Percentiles rank a stretch among this genome's conserved stretches.
phyloP scores from a whole-genome alignment of 192 early-diverging fungal genomes.

The Geosiphon pyriformis region DNA sequence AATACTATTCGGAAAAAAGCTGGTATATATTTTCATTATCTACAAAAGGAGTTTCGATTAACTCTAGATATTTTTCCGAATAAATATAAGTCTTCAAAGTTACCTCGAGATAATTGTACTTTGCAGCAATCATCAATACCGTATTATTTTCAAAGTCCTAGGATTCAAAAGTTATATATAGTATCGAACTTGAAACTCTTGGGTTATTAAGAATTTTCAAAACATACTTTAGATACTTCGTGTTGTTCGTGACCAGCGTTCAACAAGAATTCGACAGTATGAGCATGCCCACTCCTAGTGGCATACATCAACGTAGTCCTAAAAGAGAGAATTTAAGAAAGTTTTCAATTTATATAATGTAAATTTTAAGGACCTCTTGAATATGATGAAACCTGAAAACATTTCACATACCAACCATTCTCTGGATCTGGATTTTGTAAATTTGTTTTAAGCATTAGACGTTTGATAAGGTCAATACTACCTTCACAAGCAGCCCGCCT shows the following conservation, averaged over 20 bases:
- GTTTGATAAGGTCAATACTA: conserved; percentile 15
- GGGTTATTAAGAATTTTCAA: background rate
- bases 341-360: background rate
- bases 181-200: background rate
- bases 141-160: conserved; percentile 27
- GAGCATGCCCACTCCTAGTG: conserved; percentile 2
- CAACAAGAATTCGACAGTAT: conserved; percentile 11
- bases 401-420: conserved; percentile 19
- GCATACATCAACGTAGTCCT: conserved; percentile 26
- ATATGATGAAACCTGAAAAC: too few relatives aligned
- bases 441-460: conserved; percentile 6
- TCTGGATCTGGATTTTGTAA: conserved; percentile 21
- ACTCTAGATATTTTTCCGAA: background rate
- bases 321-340: background rate
- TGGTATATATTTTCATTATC: conserved; percentile 17
- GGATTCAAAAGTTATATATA: background rate
- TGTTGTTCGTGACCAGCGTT: conserved; percentile 11
- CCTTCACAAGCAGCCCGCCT: conserved; percentile 20
- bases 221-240: conserved; percentile 16
- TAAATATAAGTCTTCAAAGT: background rate
- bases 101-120: conserved; percentile 18
- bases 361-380: too few relatives aligned
- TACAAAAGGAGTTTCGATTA: background rate
- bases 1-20: conserved; percentile 7
- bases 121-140: conserved; percentile 12